Evolutionary conservation across 2,329 filamentous ascomycete species (phyloP).

Genomic region (Botrytis aclada): DNA sequence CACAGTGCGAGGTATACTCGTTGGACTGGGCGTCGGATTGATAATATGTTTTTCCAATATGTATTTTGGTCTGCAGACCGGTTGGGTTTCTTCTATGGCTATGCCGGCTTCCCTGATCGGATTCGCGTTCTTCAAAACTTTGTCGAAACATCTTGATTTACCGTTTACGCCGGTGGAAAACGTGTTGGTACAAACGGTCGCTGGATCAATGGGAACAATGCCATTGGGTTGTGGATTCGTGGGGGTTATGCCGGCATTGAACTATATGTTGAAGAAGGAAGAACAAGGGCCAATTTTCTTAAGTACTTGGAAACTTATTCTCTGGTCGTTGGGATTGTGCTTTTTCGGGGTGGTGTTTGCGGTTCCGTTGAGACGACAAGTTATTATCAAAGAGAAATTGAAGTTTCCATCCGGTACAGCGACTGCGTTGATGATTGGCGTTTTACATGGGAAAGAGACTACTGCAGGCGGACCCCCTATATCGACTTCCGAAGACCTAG

Average conservation of each 20-base stretch:
- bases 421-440: constrained; percentile 87
- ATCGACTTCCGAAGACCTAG: not conserved
- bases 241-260: constrained; percentile 87
- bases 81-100: constrained; percentile 83
- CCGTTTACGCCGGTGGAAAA: constrained; percentile 96
- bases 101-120: constrained; percentile 95
- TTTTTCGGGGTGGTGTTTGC: constrained; percentile 98
- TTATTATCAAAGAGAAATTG: constrained; percentile 87
- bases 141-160: constrained; percentile 68
- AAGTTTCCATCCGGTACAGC: constrained; percentile 96
- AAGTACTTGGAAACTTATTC: constrained; percentile 70
- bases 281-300: constrained; percentile 77
- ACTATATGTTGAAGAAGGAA: constrained; percentile 73
- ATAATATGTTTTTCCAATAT: constrained; percentile 96
- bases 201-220: constrained; percentile 94
- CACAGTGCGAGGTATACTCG: constrained; percentile 74
- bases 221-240: constrained; percentile 94
- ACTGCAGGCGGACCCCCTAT: constrained; percentile 23
- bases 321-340: constrained; percentile 91
- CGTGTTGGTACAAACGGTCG: constrained; percentile 92
- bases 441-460: constrained; percentile 68
- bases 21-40: constrained; percentile 79
- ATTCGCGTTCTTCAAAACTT: constrained; percentile 84
- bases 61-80: constrained; percentile 94
- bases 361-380: constrained; percentile 83